These are phyloP conservation scores for Leccinum subgranulosum DNA, from an alignment of 768 basidiomycete species.

Conservation along the genomic window DNA sequence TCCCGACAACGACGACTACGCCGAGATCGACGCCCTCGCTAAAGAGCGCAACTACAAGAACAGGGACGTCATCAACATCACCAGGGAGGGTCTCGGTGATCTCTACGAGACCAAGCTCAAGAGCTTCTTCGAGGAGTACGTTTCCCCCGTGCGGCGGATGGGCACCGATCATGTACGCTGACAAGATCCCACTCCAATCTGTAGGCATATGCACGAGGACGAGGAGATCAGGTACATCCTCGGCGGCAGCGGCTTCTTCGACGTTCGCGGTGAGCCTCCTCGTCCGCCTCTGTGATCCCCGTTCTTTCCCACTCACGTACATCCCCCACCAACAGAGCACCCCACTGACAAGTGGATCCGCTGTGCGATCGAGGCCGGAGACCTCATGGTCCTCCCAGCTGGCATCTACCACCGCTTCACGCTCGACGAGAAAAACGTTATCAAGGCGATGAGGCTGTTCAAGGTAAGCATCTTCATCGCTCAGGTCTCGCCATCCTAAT, in stretches of 20 bases:
- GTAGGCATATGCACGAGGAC: conserved; percentile 91
- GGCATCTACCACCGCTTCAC: conserved; percentile 97
- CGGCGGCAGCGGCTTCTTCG: conserved; percentile 88
- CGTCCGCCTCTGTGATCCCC: neutral
- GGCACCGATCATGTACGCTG: neutral
- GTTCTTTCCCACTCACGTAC: neutral
- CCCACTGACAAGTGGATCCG: conserved; percentile 78
- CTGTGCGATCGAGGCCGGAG: conserved; percentile 69
- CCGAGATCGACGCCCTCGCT: conserved; percentile 60
- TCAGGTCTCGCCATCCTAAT: neutral
- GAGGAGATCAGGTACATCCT: conserved; percentile 93
- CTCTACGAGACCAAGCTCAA: conserved; percentile 81
- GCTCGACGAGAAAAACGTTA: conserved; percentile 68
- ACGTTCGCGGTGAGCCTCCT: conserved; percentile 70
- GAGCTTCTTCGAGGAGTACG: conserved; percentile 80
- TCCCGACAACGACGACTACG: conserved; percentile 28
- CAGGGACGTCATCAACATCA: conserved; percentile 74
- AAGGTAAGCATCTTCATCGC: conserved; percentile 46
- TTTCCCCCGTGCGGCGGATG: neutral
- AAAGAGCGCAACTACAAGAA: conserved; percentile 77
- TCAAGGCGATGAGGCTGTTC: conserved; percentile 82
- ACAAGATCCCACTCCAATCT: neutral
- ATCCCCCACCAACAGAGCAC: conserved; percentile 45
- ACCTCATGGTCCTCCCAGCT: conserved; percentile 82
- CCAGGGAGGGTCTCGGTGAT: conserved; percentile 77